Evolutionary conservation across 208 protist species (phyloP), one percentile per base, ranked within the genome.

Genomic region (Crithidia fasciculata): DNA sequence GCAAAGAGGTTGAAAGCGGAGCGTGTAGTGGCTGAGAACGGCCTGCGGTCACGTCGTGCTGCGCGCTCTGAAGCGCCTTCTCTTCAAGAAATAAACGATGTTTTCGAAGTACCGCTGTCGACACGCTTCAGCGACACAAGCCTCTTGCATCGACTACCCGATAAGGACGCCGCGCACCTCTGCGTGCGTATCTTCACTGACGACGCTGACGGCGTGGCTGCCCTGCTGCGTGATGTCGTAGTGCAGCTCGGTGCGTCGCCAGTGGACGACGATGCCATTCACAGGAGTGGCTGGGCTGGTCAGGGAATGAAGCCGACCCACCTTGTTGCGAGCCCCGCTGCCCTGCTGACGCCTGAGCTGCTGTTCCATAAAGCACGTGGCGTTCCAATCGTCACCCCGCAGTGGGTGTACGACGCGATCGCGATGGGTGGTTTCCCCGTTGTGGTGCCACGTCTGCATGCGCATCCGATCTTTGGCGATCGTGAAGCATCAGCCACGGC

Each of bases 321-420:
- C 73, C 64, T 80, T 16, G 78, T 83, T 10, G 78, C 76, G 18
- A 55, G 62, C 55, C 55, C 37, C 10, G 43, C 58, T 45, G 79
- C 69, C 41, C 78, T 82, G 8, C 69, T 95, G 16, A 89, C 87
- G 10, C 80, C 83, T 8, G 66, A 74, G 4, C 44, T 93, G 15
- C 62, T 95, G 12, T 75, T 85, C 52, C 82, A 76, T 45, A 88
- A 85, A 47, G 87, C 87, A 44, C 74, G 88, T 0, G 89, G 89
- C 9, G 86, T 92, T 61, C 78, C 74, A 5, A 83, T 92, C 41
- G 64, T 95, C 10, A 84, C 79, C 18, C 81, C 85, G 40, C 87
- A 90, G 76, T 95, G 89, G 89, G 56, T 95, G 5, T 70, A 88
- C 59, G 89, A 94, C 66, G 85, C 89, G 16, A 81, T 94, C 57